A percentile compares a stretch with the other conserved stretches of the same genome.
These are phyloP conservation scores for Diaporthe helianthi DNA, from an alignment of 2,329 filamentous ascomycete genomes.

Conservation along the genomic window DNA sequence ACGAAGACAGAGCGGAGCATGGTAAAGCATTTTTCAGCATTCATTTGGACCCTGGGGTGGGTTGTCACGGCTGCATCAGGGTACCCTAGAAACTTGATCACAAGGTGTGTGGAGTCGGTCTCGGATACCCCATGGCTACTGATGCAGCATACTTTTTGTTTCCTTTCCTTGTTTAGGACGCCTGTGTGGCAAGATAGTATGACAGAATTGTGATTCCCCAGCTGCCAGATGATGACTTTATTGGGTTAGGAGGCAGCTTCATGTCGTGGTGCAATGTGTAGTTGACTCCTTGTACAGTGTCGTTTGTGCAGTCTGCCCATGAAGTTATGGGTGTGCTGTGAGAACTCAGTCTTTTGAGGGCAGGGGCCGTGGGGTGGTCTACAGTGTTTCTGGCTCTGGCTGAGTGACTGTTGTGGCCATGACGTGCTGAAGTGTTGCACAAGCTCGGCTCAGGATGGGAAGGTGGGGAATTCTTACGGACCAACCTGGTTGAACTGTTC, in stretches of 20 bases:
- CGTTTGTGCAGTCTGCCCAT: no score
- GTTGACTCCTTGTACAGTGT: background rate
- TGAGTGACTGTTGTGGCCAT: no score
- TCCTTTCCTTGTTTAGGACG: background rate
- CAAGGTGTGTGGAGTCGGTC: slow-evolving; percentile 26
- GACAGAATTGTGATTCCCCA: background rate
- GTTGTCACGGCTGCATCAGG: background rate
- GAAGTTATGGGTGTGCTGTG: background rate
- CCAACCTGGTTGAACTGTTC: background rate
- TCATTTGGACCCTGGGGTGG: background rate
- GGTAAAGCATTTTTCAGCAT: background rate
- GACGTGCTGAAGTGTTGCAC: background rate
- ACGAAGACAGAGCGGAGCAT: background rate
- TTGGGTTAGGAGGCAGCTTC: background rate
- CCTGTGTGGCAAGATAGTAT: background rate
- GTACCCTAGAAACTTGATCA: slow-evolving; percentile 6
- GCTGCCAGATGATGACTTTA: background rate
- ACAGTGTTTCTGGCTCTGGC: background rate
- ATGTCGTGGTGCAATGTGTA: background rate
- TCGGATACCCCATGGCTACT: slow-evolving; percentile 14
- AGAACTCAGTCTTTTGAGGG: background rate
- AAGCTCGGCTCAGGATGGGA: background rate
- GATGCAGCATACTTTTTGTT: slow-evolving; percentile 10
- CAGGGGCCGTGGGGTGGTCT: background rate
- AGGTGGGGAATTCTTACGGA: background rate